phyloP scores from a whole-genome alignment of 169 alveolate species.

The Pseudocohnilembus persalinus region DNA sequence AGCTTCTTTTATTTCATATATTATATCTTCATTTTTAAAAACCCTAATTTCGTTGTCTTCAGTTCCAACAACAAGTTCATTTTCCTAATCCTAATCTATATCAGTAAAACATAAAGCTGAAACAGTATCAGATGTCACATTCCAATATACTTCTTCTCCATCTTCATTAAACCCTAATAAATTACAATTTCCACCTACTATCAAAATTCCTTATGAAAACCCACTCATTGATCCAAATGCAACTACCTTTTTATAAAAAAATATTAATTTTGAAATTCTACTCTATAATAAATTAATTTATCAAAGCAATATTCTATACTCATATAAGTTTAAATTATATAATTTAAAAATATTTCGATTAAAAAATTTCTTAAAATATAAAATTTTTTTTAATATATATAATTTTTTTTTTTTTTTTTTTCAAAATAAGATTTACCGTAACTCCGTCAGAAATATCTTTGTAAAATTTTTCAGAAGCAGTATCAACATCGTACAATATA shows the following conservation, averaged over 20 bases:
- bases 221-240: constrained; percentile 27
- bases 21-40: constrained; percentile 70
- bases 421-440: constrained; percentile 48
- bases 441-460: constrained; percentile 83
- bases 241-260: constrained; percentile 31
- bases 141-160: constrained; percentile 84
- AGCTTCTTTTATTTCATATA: constrained; percentile 65
- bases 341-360: no score
- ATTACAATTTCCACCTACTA: constrained; percentile 82
- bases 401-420: no score
- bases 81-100: constrained; percentile 63
- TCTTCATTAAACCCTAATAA: constrained; percentile 70
- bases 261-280: no score
- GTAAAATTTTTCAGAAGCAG: constrained; percentile 69
- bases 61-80: constrained; percentile 71
- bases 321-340: no score
- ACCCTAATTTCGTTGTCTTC: constrained; percentile 77
- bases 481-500: constrained; percentile 58
- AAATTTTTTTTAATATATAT: no score
- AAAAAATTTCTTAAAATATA: no score
- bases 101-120: constrained; percentile 62
- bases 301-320: no score
- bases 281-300: no score
- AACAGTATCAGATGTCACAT: constrained; percentile 80
- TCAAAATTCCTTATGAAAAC: constrained; percentile 41